Evolutionary conservation across 108 stramenopile species (phyloP).

Genomic region (Phaeodactylum tricornutum): DNA sequence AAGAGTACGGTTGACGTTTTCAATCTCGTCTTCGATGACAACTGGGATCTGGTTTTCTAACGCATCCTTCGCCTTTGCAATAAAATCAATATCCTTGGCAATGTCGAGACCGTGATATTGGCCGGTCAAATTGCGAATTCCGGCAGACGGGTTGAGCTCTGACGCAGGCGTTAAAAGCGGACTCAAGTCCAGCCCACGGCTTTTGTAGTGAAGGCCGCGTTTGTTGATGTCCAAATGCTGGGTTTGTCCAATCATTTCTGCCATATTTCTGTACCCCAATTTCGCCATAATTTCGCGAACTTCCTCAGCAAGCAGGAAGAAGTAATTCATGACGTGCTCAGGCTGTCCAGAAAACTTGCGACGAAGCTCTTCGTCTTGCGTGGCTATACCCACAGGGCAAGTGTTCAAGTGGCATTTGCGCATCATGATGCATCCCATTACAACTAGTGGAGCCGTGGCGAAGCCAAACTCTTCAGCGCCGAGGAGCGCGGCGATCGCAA

Average conservation of each 20-base stretch:
- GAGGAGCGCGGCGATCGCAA: conserved; percentile 85
- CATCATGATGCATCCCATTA: conserved; percentile 97
- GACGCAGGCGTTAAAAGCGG: conserved; percentile 88
- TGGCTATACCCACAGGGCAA: conserved; percentile 94
- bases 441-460: conserved; percentile 87
- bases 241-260: conserved; percentile 94
- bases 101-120: conserved; percentile 86
- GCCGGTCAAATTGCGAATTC: conserved; percentile 58
- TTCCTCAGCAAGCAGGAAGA: conserved; percentile 93
- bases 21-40: conserved; percentile 62
- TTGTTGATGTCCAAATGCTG: conserved; percentile 87
- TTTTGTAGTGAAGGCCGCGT: conserved; percentile 91
- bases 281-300: conserved; percentile 92
- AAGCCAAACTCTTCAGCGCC: conserved; percentile 94
- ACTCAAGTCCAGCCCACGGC: conserved; percentile 86
- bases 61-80: conserved; percentile 68
- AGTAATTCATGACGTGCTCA: conserved; percentile 96
- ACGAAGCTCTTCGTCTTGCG: conserved; percentile 94
- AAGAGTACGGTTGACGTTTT: conserved; percentile 91
- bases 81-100: conserved; percentile 78
- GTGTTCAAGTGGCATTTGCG: conserved; percentile 96
- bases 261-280: conserved; percentile 88
- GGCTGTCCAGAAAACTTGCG: conserved; percentile 93
- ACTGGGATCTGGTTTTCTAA: conserved; percentile 79
- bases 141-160: conserved; percentile 84